Base-by-base conservation (phyloP, 192 early-diverging fungal species). In the Podila minutissima region DNA sequence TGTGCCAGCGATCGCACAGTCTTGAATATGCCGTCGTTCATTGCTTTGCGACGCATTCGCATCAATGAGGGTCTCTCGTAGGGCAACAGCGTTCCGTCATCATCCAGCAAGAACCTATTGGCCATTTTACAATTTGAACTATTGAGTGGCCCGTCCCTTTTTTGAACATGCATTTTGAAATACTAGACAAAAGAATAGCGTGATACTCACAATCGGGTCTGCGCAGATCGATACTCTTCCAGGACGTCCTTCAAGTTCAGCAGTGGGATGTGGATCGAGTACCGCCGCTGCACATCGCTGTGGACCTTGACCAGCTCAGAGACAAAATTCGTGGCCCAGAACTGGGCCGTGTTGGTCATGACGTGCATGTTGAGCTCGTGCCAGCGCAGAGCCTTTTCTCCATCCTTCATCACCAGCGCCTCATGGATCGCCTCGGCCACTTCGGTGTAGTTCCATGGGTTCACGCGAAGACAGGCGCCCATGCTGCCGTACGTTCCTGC, bases 371-470 rank as follows among this genome's bases (percentile, higher is more conserved):
- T 88, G 46, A 94, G 69, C 41, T 92, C 87, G 46, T 94, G 88
- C 92, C 96, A 95, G 69, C 94, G 87, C 53, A 84, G 74, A 4
- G 63, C 37, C 72, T 91, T 93, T 62, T 98, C 97, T 22, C 95
- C 93, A 20, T 87, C 75, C 53, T 79, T 69, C 92, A 96, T 96
- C 53, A 82, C 83, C 29, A 99, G 87, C 2, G 94, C 97, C 37
- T 96, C 95, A 75, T 96, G 89, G 79, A 98, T 95, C 8, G 96
- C 95, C 67, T 91, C 84, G 13, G 96, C 94, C 10, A 96, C 94
- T 59, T 96, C 95, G 83, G 70, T 66, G 55, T 92, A 94, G 82
- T 99, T 96, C 97, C 97, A 98, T 22, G 97, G 97, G 81, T 99
- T 99, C n/a, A 99, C 94, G 17, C 95, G 86, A 26, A 96, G 83